Base-by-base conservation (phyloP, 2,329 filamentous ascomycete genomes). In the Corynespora cassiicola region DNA sequence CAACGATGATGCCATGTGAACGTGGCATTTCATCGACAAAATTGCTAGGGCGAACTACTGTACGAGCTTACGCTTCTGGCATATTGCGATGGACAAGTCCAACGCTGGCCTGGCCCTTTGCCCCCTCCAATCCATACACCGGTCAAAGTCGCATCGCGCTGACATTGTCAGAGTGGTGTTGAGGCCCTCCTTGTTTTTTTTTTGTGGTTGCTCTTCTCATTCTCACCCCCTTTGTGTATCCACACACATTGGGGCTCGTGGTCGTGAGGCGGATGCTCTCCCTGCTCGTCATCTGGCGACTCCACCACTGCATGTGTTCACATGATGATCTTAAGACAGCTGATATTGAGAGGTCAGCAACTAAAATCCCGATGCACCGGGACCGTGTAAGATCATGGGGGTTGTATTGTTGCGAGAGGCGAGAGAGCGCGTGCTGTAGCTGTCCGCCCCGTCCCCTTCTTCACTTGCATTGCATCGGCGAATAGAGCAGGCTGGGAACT, bases 1-100 rank as follows among this genome's bases (percentile, higher is more conserved):
- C n/a, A n/a, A n/a, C n/a, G n/a, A n/a, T n/a, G 9, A 12, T 26
- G 20, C 21, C 45, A 49, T 49, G 42, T 49, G 45, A 45, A 42
- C 37, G 33, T 36, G 36, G 30, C n/a, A 12, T 31, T 42, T 29
- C n/a, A n/a, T n/a, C n/a, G n/a, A n/a, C n/a, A n/a, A n/a, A 34
- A 40, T 39, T 39, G 29, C 27, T 30, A 28, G 31, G 31, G 42
- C 37, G 27, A 39, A 46, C 45, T 39, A 37, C 42, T 40, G 42
- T 30, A 22, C 15, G 34, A 14, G 17, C 17, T 25, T 17, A 35
- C 31, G 11, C 6, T 6, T 28, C 36, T 18, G 14, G 37, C 28
- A 34, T 31, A 43, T 45, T 45, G 31, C 19, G 37, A 45, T 36
- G 19, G 34, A 10, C 34, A 36, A 29, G 26, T 30, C 26, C 29